These are phyloP conservation scores for Colletotrichum sp. DNA, from an alignment of 2,329 filamentous ascomycete genomes.

Conservation along the genomic window DNA sequence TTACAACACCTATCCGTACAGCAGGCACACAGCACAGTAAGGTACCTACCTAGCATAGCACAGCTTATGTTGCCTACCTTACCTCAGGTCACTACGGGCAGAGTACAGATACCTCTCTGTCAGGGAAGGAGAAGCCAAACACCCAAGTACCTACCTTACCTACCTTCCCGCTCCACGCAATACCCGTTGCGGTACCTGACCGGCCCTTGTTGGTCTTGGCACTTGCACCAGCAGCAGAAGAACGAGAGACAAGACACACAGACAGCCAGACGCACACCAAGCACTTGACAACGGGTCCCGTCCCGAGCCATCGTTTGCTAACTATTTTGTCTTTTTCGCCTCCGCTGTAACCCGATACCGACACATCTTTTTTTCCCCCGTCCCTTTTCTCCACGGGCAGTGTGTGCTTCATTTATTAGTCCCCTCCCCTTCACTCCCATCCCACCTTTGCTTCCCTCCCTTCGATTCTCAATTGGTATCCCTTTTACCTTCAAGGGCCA, in stretches of 20 bases:
- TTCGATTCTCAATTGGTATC: constrained; percentile 1
- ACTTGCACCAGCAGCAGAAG: neutral
- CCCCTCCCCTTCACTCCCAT: neutral
- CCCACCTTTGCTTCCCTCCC: neutral
- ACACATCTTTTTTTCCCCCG: neutral
- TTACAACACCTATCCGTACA: neutral
- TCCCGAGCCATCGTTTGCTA: constrained; percentile 10
- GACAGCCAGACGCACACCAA: neutral
- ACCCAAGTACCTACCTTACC: neutral
- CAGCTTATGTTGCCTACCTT: neutral
- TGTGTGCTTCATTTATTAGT: constrained; percentile 17
- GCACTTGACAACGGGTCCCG: constrained; percentile 15
- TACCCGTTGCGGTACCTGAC: neutral
- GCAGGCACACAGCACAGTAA: neutral
- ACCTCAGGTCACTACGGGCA: neutral
- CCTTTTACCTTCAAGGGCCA: constrained; percentile 7
- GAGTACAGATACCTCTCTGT: neutral
- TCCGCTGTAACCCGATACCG: constrained; percentile 10
- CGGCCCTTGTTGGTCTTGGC: neutral
- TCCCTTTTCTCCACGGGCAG: neutral
- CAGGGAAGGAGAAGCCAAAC: neutral
- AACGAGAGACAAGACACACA: neutral
- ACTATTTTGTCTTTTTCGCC: constrained; percentile 7
- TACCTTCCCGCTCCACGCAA: neutral
- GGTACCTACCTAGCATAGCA: neutral